Base-by-base conservation (phyloP, 2,329 filamentous ascomycete species). In the Rhinocladiella mackenziei region DNA sequence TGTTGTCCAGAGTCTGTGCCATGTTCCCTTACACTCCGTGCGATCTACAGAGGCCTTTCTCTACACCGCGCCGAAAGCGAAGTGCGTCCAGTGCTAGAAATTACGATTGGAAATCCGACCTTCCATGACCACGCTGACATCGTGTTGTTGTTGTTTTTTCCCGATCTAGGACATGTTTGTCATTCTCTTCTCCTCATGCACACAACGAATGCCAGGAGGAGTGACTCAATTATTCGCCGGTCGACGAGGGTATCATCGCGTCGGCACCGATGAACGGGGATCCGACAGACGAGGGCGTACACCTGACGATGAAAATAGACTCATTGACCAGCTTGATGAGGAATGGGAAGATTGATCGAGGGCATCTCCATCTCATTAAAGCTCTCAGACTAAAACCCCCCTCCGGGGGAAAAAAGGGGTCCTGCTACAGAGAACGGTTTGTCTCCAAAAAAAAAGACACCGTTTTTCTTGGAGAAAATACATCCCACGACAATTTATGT, bases 301-400 rank as follows among this genome's bases (percentile, higher is more conserved):
- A 36, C 66, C 77, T 5, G 91, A 96, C 47, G 89, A 89, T 43
- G 92, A 97, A 68, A 96, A 97, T 65, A 74, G 89, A 52, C 69
- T 97, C 57, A 97, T 98, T 63, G 91, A 97, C 64, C 88, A 96
- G 65, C 73, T 96, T 48, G 92, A 97, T 60, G 91, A 97, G 65
- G 89, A 96, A 63, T 97, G 91, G 91, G 89, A 96, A 33, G 50
- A 53, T 38, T 55, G 36, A 46, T 33, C 28, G 20, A 25, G 23
- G 19, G n/a, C n/a, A n/a, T n/a, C 5, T 30, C 28, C 5, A 30
- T 30, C n/a, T 5, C 28, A 30, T 5, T n/a, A n/a, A n/a, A n/a
- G n/a, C n/a, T n/a, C n/a, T 5, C 7, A 15, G 20, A 9, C 23
- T 2, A 23, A n/a, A n/a, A n/a, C n/a, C n/a, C n/a, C n/a, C n/a